Evolutionary conservation across 2,329 filamentous ascomycete genomes (phyloP), one percentile per base, ranked within the genome.

Genomic region (Triangularia setosa): DNA sequence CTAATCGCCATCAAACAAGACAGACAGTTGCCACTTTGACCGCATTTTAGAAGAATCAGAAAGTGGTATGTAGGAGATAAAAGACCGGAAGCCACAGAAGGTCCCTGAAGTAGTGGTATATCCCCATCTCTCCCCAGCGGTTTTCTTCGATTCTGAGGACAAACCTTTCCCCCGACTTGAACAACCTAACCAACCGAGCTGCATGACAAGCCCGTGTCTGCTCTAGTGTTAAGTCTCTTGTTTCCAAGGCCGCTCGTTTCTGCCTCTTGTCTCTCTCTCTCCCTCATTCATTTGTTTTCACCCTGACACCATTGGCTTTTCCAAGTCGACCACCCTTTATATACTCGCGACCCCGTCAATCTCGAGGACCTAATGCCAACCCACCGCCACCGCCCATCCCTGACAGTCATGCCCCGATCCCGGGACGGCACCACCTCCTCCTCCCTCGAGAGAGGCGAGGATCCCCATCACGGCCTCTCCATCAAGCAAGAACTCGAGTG

Each of bases 401-500:
- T 48, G 3, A 48, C 40, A 18, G 40, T 48, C n/a, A 48, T 48
- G 40, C 40, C 40, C 40, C 40, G 40, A 3, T 18, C 7, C 11
- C 21, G 24, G 11, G 24, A 54, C 30, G 35, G 4, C 33, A 48
- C 40, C 21, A 18, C 40, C n/a, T 48, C 40, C 9, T 11, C 40
- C 27, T 35, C 54, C 11, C 28, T 69, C 21, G 69, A 70, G 23
- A 16, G 54, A 55, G 63, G 60, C 11, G 54, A 64, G 58, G 7
- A 48, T 14, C 35, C 35, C 7, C 35, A 16, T 30, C 40, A 5
- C 7, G 35, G 35, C 16, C 35, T 48, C 40, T 9, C n/a, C 12
- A 4, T 27, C 52, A 28, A 55, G 23, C 63, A 67, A 28, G 58
- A 18, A 11, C 21, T 35, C 3, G 68, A 71, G 16, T 80, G 79